Evolutionary conservation across 768 basidiomycete genomes (phyloP).

Genomic region (Epithele typhae): DNA sequence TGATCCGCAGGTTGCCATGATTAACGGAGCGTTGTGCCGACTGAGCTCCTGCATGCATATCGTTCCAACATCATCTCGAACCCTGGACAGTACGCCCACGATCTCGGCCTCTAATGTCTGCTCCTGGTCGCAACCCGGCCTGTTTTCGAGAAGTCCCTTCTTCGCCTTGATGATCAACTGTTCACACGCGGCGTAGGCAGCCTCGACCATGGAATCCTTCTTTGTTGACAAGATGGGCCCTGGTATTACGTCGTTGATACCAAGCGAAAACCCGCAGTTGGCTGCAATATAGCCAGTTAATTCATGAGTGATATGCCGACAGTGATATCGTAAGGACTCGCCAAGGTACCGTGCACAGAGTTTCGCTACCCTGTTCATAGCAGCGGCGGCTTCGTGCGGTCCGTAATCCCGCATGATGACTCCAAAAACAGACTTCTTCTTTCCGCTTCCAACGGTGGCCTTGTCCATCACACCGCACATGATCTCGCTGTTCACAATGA

Average conservation of each 20-base stretch:
- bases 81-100: constrained; percentile 88
- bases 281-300: constrained; percentile 46
- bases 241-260: constrained; percentile 98
- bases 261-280: constrained; percentile 95
- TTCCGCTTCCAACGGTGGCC: constrained; percentile 93
- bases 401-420: constrained; percentile 98
- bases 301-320: neutral
- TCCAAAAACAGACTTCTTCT: constrained; percentile 99
- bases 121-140: constrained; percentile 96
- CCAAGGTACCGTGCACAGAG: constrained; percentile 92
- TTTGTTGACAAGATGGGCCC: constrained; percentile 74
- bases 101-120: constrained; percentile 97
- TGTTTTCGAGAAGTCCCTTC: constrained; percentile 89
- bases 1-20: constrained; percentile 99
- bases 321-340: constrained; percentile 28
- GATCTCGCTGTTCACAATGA: constrained; percentile 95
- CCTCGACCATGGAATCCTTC: constrained; percentile 84
- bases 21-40: constrained; percentile 91
- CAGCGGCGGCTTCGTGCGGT: constrained; percentile 85
- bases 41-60: constrained; percentile 99
- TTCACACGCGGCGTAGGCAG: constrained; percentile 84
- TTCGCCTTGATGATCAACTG: constrained; percentile 87
- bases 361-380: constrained; percentile 96
- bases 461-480: constrained; percentile 99
- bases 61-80: constrained; percentile 93